Evolutionary conservation across 345 rosid genomes (phyloP).

Genomic region (Ceriops zippeliana): DNA sequence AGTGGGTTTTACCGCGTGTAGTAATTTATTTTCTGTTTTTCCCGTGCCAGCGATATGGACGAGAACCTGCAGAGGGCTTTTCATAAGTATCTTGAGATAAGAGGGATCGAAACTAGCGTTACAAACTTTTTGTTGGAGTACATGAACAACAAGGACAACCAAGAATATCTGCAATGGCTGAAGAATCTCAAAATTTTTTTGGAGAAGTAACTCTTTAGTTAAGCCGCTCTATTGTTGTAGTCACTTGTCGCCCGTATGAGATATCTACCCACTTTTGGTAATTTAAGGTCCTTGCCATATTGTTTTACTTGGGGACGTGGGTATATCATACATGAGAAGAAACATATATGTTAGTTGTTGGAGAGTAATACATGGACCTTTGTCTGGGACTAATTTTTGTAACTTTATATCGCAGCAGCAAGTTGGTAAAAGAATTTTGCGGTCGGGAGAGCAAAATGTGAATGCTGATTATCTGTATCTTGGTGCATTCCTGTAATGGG

Average conservation of each 20-base stretch:
- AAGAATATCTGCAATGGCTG: conserved; percentile 59
- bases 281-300: neutral
- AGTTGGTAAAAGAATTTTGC: no score
- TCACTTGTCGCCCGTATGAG: neutral
- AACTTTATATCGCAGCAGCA: neutral
- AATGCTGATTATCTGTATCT: no score
- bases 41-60: conserved; percentile 53
- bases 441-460: no score
- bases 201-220: conserved; percentile 24
- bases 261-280: neutral
- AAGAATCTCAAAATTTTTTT: conserved; percentile 49
- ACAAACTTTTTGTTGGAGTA: conserved; percentile 43
- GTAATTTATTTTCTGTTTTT: neutral
- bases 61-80: conserved; percentile 67
- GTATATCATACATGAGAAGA: neutral
- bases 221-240: neutral
- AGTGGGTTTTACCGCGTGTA: neutral
- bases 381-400: neutral
- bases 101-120: conserved; percentile 55
- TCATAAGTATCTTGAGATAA: conserved; percentile 52
- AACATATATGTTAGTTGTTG: neutral
- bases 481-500: no score
- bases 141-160: conserved; percentile 51
- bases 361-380: neutral
- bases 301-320: neutral